These are phyloP conservation scores for Wickerhamomyces canadensis DNA, from an alignment of 805 yeast genomes.

Conservation along the genomic window DNA sequence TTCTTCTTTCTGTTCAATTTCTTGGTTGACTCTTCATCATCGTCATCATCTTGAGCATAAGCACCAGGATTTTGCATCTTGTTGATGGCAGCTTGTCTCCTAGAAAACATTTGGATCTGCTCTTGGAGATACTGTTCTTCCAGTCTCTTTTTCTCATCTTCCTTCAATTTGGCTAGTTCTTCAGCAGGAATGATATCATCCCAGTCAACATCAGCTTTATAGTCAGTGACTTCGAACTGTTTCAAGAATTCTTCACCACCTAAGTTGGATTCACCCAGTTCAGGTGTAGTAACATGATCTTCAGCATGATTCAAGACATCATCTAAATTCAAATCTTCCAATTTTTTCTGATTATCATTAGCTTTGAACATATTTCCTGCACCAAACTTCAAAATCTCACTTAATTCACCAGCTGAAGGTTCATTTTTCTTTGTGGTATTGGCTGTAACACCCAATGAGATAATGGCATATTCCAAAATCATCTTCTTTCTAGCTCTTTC, in stretches of 20 bases:
- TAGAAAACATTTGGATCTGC: slow-evolving; percentile 81
- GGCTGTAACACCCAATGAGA: slow-evolving; percentile 92
- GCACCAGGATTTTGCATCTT: slow-evolving; percentile 46
- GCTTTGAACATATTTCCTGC: slow-evolving; percentile 98
- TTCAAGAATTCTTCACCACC: slow-evolving; percentile 97
- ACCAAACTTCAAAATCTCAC: slow-evolving; percentile 94
- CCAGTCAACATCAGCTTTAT: slow-evolving; percentile 98
- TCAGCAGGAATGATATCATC: slow-evolving; percentile 97
- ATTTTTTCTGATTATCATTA: slow-evolving; percentile 89
- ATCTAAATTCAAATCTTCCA: slow-evolving; percentile 91
- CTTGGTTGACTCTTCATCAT: slow-evolving; percentile 31
- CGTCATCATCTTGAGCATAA: slow-evolving; percentile 35
- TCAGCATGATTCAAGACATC: slow-evolving; percentile 96
- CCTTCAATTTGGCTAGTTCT: slow-evolving; percentile 82
- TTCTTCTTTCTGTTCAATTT: slow-evolving; percentile 29
- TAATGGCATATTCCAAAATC: slow-evolving; percentile 97
- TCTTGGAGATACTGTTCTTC: slow-evolving; percentile 86
- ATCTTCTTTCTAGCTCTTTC: slow-evolving; percentile 97
- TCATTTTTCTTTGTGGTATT: slow-evolving; percentile 52
- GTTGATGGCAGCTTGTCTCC: slow-evolving; percentile 71
- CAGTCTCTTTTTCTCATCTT: slow-evolving; percentile 78
- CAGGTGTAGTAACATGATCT: slow-evolving; percentile 95
- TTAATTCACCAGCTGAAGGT: slow-evolving; percentile 78
- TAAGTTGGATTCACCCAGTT: slow-evolving; percentile 91
- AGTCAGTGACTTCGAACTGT: slow-evolving; percentile 97